Evolutionary conservation across 1,139 yeast species (phyloP).

Genomic region (Diutina rugosa): DNA sequence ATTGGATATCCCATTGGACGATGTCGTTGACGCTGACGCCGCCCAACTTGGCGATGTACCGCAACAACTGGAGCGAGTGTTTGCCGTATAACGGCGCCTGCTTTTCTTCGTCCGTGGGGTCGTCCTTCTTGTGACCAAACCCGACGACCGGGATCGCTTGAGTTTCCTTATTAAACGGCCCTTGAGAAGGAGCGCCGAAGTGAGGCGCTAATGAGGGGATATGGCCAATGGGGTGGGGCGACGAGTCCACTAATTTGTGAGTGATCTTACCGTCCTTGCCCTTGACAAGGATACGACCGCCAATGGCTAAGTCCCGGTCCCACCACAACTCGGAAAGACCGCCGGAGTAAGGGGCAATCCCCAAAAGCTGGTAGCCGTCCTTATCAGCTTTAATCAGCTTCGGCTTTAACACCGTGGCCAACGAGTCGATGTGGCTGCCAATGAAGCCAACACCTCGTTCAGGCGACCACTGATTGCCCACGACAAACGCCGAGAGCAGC

Average conservation of each 20-base stretch:
- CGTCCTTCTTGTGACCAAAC: constrained; percentile 17
- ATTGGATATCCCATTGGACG: constrained; percentile 45
- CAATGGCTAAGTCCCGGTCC: constrained; percentile 14
- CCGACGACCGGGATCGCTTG: constrained; percentile 54
- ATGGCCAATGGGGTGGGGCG: constrained; percentile 52
- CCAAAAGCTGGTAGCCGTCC: not conserved
- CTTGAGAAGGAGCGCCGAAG: constrained; percentile 38
- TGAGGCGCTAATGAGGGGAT: constrained; percentile 59
- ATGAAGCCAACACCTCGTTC: not conserved
- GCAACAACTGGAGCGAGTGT: constrained; percentile 40
- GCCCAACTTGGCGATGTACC: constrained; percentile 42
- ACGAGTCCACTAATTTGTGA: constrained; percentile 37
- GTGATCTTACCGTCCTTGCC: constrained; percentile 19
- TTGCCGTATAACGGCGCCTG: constrained; percentile 48
- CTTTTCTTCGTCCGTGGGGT: constrained; percentile 45
- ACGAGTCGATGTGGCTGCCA: constrained; percentile 1
- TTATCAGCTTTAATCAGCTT: not conserved
- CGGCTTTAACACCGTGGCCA: not conserved
- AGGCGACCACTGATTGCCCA: not conserved
- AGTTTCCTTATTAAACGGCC: constrained; percentile 47
- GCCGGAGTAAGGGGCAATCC: not conserved
- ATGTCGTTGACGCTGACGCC: constrained; percentile 36
- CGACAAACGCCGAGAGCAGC: constrained; percentile 13
- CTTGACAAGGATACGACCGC: constrained; percentile 43
- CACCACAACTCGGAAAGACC: not conserved